Evolutionary conservation across 1,139 yeast species (phyloP), one percentile per base, ranked within the genome.

Genomic region (Yamadazyma kanchanaburiensis): DNA sequence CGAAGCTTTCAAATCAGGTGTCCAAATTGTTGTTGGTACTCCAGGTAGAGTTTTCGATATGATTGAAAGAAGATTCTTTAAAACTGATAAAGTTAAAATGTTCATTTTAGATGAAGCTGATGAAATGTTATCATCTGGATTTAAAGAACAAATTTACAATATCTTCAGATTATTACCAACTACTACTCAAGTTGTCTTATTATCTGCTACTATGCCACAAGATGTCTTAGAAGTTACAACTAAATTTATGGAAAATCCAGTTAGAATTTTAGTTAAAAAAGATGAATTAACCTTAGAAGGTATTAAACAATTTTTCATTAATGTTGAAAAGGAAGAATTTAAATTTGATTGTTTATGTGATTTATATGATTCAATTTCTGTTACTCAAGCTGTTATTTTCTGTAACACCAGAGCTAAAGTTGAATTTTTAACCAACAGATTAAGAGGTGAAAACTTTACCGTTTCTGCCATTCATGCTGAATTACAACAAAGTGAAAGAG

Each of bases 351-450:
- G 96, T 68, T 77, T 91, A 64, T 83, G 91, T 63, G 98, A 91
- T 70, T 78, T 91, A 64, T 91, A 91, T 74, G 97, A 89, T 66
- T 86, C 98, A 40, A 82, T 91, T 65, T 87, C 97, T 39, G 95
- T 91, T 53, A 89, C 98, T 51, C 98, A 91, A 72, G 96, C 98
- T 38, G 98, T 91, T 59, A 91, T 91, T 58, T 91, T 91, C 89
- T 91, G 98, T 79, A 91, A 91, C 84, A 91, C 97, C 62, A 85
- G 95, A 77, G 72, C 94, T 60, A 89, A 89, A 80, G 98, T 94
- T 58, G 97, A 91, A 74, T 80, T 70, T 70, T 81, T 91, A 59
- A 83, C 96, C 57, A 83, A 84, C 61, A 80, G 80, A 62, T 81
- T 91, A 70, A 80, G 79, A 56, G 86, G 76, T 48, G 77, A 82